Evolutionary conservation across 768 basidiomycete genomes (phyloP), one percentile per base, ranked within the genome.

Genomic region (Epithele typhae): DNA sequence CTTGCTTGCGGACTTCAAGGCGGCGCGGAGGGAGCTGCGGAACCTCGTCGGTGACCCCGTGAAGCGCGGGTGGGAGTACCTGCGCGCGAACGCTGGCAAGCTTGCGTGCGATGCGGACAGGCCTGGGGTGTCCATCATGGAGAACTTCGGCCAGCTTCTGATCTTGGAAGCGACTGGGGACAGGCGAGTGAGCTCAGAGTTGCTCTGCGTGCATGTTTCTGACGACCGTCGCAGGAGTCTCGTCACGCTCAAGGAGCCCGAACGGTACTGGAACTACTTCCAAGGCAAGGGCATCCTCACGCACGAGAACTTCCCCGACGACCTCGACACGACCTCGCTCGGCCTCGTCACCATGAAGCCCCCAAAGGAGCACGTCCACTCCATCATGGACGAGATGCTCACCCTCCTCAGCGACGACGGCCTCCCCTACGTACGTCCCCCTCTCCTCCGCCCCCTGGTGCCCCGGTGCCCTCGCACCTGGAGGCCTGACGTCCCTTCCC

Each of bases 121-220:
- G 15, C 22, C 25, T 4, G 70, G 72, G 21, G 55, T 71, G 3
- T 51, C 60, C 22, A 50, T 77, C 12, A 51, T 63, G 23, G 77
- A 79, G 54, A 81, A 80, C 52, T 81, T 79, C 46, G 69, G 77
- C 5, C 78, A 80, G 49, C 68, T 81, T 9, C 62, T 81, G 5
- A 76, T 80, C 23, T 58, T 79, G 9, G 79, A 81, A 46, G 65
- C 69, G 1, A 79, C 76, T 2, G 57, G 62, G 11, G 67, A 80
- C 52, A 59, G 53, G 78, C 77, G 50, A 38, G 67, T 55, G 8
- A 30, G 14, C 8, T 7, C 27, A 14, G 27, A 7, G 14, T 30
- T 30, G 27, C 14, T 30, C 27, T 7, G 27, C 27, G 27, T 14
- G 27, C 14, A 30, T n/a, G n/a, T n/a, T 7, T 30, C 27, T 30